phyloP scores from a whole-genome alignment of 2,329 filamentous ascomycete genomes.

The Tolypocladium ophioglossoides region DNA sequence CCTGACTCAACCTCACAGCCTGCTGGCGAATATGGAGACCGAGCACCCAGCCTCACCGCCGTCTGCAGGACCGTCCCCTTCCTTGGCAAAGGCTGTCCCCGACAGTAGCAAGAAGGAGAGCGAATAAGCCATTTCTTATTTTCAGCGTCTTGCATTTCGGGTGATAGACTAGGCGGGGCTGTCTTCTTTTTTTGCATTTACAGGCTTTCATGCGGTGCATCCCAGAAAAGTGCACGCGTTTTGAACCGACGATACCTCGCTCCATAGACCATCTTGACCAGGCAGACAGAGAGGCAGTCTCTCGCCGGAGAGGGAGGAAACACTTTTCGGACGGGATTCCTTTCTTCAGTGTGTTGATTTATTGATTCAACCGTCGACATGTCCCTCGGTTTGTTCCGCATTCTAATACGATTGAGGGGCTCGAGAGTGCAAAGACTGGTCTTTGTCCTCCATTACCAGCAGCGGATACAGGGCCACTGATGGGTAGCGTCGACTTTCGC shows the following conservation, averaged over 20 bases:
- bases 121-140: conserved; percentile 24
- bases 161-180: conserved; percentile 41
- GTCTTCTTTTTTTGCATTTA: conserved; percentile 35
- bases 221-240: conserved; percentile 34
- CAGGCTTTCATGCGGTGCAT: conserved; percentile 35
- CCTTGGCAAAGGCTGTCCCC: conserved; percentile 50
- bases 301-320: conserved; percentile 18
- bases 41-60: conserved; percentile 60
- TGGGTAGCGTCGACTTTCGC: background rate
- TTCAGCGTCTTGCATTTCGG: conserved; percentile 35
- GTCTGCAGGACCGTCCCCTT: conserved; percentile 55
- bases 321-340: conserved; percentile 2
- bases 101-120: conserved; percentile 45
- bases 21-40: conserved; percentile 50
- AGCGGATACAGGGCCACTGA: background rate
- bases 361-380: conserved; percentile 1
- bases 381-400: conserved; percentile 1
- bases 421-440: background rate
- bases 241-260: conserved; percentile 39
- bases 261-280: conserved; percentile 30
- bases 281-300: conserved; percentile 16
- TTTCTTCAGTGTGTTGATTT: conserved; percentile 8
- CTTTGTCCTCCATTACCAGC: background rate
- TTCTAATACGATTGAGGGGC: background rate
- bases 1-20: conserved; percentile 22